phyloP scores from a whole-genome alignment of 306 rosid species.

The Mucuna pruriens region DNA sequence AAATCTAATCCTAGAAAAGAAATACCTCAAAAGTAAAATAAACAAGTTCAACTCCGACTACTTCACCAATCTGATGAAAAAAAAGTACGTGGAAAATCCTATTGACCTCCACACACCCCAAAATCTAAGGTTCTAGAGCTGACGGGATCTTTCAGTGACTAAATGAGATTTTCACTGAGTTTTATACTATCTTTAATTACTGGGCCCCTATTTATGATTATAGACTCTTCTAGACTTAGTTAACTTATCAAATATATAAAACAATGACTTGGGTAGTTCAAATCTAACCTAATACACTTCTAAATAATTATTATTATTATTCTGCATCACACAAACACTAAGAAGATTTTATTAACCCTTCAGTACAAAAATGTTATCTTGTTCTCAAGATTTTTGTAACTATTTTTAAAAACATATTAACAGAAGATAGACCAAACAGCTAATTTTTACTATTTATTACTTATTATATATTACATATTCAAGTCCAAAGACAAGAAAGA shows the following conservation, averaged over 20 bases:
- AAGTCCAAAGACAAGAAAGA: background rate
- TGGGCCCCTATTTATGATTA: background rate
- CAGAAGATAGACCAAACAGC: background rate
- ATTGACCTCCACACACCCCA: too few relatives aligned
- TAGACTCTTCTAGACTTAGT: background rate
- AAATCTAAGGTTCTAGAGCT: background rate
- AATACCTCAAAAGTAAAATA: background rate
- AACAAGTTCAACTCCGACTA: background rate
- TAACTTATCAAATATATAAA: background rate
- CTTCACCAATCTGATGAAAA: background rate
- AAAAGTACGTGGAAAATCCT: background rate
- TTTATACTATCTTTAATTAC: background rate
- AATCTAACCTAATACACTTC: background rate
- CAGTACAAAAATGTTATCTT: background rate
- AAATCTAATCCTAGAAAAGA: background rate
- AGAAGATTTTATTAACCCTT: background rate
- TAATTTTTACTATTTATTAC: too few relatives aligned
- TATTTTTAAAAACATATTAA: background rate
- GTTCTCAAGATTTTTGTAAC: background rate
- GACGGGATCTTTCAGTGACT: background rate
- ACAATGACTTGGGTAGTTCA: background rate
- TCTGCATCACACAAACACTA: too few relatives aligned
- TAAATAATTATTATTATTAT: background rate
- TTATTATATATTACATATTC: background rate
- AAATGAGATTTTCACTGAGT: background rate